Evolutionary conservation across 1,284 basidiomycete species (phyloP).

Genomic region (Ustilago nuda): DNA sequence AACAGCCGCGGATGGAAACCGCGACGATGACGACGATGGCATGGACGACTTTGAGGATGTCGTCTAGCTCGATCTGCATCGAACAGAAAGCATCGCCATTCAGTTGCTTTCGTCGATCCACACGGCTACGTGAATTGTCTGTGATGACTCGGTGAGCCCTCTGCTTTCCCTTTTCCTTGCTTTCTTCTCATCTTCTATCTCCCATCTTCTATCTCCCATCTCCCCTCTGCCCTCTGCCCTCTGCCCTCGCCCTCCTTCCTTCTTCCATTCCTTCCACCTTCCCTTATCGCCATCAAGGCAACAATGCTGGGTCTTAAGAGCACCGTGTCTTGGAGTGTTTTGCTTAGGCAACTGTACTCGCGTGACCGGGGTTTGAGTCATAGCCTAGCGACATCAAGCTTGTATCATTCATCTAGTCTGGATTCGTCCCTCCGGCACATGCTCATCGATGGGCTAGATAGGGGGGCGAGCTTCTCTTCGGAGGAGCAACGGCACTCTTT

Average conservation of each 20-base stretch:
- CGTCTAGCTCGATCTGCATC: conserved; percentile 38
- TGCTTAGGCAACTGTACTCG: conserved; percentile 19
- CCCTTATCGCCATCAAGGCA: background rate
- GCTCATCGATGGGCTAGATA: conserved; percentile 7
- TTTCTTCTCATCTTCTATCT: background rate
- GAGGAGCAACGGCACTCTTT: conserved; percentile 25
- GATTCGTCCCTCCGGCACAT: conserved; percentile 27
- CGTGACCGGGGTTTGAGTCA: conserved; percentile 61
- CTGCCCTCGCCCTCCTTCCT: conserved; percentile 1
- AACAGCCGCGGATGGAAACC: conserved; percentile 6
- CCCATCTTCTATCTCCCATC: background rate
- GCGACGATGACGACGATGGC: conserved; percentile 52
- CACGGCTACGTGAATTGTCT: conserved; percentile 10
- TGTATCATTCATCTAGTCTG: conserved; percentile 36
- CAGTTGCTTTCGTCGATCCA: conserved; percentile 8
- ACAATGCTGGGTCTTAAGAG: conserved; percentile 57
- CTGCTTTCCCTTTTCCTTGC: background rate
- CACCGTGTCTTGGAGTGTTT: conserved; percentile 50
- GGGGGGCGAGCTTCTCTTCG: conserved; percentile 26
- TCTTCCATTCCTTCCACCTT: background rate
- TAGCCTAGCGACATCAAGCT: conserved; percentile 54
- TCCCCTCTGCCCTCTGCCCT: background rate
- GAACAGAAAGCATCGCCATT: conserved; percentile 7
- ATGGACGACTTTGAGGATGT: conserved; percentile 65
- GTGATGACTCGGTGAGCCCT: conserved; percentile 18